phyloP scores from a whole-genome alignment of 768 basidiomycete genomes.

The Serendipita indica region DNA sequence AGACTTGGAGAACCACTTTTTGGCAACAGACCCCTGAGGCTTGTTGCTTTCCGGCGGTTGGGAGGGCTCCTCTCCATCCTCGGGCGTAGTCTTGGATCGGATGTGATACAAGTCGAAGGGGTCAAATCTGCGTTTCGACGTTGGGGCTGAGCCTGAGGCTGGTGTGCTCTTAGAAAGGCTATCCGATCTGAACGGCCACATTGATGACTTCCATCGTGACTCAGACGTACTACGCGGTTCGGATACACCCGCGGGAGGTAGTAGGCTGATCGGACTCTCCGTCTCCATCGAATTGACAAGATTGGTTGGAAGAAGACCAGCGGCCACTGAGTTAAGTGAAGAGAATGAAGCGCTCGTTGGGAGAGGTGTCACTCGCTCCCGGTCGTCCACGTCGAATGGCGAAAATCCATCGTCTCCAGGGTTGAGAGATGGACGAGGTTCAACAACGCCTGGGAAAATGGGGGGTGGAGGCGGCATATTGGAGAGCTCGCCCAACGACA shows the following conservation, averaged over 20 bases:
- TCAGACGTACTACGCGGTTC: neutral
- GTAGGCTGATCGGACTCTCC: neutral
- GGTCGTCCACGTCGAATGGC: slow-evolving; percentile 37
- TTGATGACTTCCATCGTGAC: neutral
- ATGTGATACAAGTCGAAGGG: neutral
- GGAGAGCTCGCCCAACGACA: slow-evolving; percentile 9
- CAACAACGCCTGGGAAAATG: neutral
- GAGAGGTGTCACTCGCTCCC: slow-evolving; percentile 4
- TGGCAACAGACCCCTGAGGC: neutral
- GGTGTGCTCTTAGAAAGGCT: neutral
- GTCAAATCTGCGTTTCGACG: neutral
- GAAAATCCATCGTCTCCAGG: slow-evolving; percentile 28
- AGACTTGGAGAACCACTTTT: slow-evolving; percentile 3
- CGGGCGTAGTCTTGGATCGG: neutral
- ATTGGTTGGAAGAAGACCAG: slow-evolving; percentile 1
- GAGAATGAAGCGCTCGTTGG: neutral
- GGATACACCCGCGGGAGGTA: neutral
- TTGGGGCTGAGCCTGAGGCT: neutral
- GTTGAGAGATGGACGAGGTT: neutral
- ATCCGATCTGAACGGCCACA: slow-evolving; percentile 4
- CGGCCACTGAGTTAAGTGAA: slow-evolving; percentile 5
- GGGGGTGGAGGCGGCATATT: neutral
- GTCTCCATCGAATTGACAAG: slow-evolving; percentile 11
- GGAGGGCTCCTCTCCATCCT: neutral
- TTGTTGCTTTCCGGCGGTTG: neutral